Percentiles rank a stretch among this genome's conserved stretches.
phyloP scores from a whole-genome alignment of 2,329 filamentous ascomycete species.

The Colletotrichum tanaceti region DNA sequence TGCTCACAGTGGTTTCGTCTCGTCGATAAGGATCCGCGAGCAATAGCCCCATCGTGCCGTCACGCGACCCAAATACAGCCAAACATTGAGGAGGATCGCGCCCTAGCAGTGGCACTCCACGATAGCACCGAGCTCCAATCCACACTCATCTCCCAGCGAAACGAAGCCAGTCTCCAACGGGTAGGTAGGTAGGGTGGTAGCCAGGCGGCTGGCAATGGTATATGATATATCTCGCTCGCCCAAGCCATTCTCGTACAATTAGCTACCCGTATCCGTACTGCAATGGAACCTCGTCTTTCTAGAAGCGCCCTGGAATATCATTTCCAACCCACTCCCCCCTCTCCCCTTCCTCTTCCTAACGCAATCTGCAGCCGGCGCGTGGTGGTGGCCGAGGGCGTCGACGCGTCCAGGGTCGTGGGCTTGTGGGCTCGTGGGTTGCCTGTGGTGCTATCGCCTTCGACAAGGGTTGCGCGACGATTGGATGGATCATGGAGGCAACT shows the following conservation, averaged over 20 bases:
- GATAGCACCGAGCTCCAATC: conserved; percentile 29
- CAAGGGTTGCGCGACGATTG: conserved; percentile 1
- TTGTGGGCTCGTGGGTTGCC: conserved; percentile 2
- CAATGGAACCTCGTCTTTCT: conserved; percentile 23
- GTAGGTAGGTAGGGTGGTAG: no score
- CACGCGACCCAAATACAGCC: conserved; percentile 30
- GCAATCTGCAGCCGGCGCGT: conserved; percentile 22
- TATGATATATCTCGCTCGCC: conserved; percentile 32
- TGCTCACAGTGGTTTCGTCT: conserved; percentile 8
- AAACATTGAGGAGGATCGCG: conserved; percentile 17
- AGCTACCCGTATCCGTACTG: no score
- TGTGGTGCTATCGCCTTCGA: conserved; percentile 10
- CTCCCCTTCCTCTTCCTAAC: no score
- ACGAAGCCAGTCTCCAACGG: conserved; percentile 38
- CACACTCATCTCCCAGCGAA: conserved; percentile 40
- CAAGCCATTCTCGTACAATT: conserved; percentile 6
- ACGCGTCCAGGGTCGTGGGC: conserved; percentile 12
- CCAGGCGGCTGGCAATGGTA: background rate
- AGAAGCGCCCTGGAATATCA: conserved; percentile 34
- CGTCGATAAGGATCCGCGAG: conserved; percentile 37
- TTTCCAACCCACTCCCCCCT: conserved; percentile 6
- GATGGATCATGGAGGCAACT: background rate
- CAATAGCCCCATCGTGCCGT: conserved; percentile 19
- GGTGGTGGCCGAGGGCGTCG: conserved; percentile 11
- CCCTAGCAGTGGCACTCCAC: background rate